phyloP scores from a whole-genome alignment of 495 filamentous ascomycete species.

The Talaromyces liani region DNA sequence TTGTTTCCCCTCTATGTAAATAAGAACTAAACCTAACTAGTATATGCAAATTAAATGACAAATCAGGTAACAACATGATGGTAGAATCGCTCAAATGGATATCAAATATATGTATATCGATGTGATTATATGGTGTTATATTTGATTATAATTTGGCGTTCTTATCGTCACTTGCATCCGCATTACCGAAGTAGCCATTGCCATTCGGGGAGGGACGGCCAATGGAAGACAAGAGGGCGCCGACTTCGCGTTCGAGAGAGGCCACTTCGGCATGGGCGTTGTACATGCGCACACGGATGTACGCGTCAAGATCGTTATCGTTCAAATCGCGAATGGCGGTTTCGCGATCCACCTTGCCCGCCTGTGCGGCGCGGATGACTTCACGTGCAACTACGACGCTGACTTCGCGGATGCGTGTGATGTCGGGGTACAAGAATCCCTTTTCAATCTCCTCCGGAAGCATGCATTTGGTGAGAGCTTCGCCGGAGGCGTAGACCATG shows the following conservation, averaged over 20 bases:
- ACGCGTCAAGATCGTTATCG: conserved; percentile 68
- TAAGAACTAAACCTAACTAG: neutral
- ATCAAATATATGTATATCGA: neutral
- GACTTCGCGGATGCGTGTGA: conserved; percentile 85
- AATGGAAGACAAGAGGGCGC: conserved; percentile 37
- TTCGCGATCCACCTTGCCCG: conserved; percentile 77
- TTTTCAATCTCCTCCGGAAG: conserved; percentile 71
- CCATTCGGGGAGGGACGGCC: conserved; percentile 22
- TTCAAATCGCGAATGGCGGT: conserved; percentile 57
- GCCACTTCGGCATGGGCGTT: conserved; percentile 62
- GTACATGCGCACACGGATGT: conserved; percentile 77
- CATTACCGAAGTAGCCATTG: conserved; percentile 16
- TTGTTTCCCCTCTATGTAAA: neutral
- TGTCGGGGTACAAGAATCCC: conserved; percentile 86
- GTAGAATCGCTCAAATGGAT: neutral
- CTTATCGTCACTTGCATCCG: conserved; percentile 25
- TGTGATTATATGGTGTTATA: neutral
- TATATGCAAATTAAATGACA: neutral
- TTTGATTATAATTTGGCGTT: conserved; percentile 34
- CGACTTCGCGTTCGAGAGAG: conserved; percentile 46
- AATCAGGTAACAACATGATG: neutral
- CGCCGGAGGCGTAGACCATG: conserved; percentile 89
- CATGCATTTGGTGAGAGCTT: conserved; percentile 69
- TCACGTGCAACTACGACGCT: conserved; percentile 79
- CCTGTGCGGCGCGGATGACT: conserved; percentile 87